Base-by-base conservation (phyloP, 208 protist species). In the Leishmania aethiopica region DNA sequence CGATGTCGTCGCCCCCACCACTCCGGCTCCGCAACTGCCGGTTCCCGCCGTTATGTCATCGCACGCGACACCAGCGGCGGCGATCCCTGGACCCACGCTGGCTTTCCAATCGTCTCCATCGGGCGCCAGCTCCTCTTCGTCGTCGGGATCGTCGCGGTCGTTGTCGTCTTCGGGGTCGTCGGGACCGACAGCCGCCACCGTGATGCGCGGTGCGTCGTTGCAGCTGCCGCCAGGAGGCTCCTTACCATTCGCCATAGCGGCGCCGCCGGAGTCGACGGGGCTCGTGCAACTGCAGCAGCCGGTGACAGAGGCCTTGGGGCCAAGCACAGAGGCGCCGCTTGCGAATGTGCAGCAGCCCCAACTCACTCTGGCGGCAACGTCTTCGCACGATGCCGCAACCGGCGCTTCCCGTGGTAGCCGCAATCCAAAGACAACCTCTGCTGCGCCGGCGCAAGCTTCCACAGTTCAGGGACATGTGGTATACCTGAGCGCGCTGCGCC, bases 401-500 rank as follows among this genome's bases (percentile, higher is more conserved):
- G 28, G 25, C 25, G 42, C 42, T 51, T 74, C 70, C 25, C 45
- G 15, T 74, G 8, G 10, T 13, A 78, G 51, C 40, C 74, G 28
- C 35, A 60, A 19, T 35, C 40, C 74, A 78, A 77, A 81, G 47
- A 25, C 49, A 10, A 71, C 55, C 11, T 35, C 62, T 10, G 17
- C 28, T 32, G 11, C 59, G 8, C 64, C 53, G 69, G 62, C 72
- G 32, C 28, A 35, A 22, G 59, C 73, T 7, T 47, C 72, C 32
- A 45, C 32, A 62, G 32, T 57, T 11, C 8, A 19, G 35, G 55
- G 82, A 2, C 85, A 87, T 55, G 55, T 72, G n/a, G 75, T 96
- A 25, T 72, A 37, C 60, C 83, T 97, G 64, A 75, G 75, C 57
- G 62, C 79, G 3, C 77, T 96, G 62, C 88, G 86, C 17, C 90